phyloP scores from a whole-genome alignment of 169 alveolate species.

The Eimeria falciformis region DNA sequence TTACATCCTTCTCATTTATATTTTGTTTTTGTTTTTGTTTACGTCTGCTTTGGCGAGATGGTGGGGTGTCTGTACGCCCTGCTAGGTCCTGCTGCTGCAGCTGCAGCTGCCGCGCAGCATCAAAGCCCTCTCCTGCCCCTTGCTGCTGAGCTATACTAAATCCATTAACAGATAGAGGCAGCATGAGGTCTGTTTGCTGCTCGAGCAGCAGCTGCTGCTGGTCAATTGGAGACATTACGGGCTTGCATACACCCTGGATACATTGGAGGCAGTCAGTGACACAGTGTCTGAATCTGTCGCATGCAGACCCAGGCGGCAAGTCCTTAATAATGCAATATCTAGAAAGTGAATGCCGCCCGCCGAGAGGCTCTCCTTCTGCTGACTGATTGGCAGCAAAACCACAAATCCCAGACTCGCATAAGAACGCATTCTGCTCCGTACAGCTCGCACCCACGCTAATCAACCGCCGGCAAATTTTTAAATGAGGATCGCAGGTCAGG shows the following conservation, averaged over 20 bases:
- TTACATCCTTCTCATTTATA: neutral
- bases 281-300: constrained; percentile 45
- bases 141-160: constrained; percentile 29
- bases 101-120: neutral
- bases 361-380: constrained; percentile 37
- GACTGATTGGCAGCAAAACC: constrained; percentile 30
- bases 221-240: constrained; percentile 13
- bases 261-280: constrained; percentile 41
- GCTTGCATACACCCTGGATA: constrained; percentile 35
- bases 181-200: constrained; percentile 30
- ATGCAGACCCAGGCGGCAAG: constrained; percentile 41
- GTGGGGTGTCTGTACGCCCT: neutral
- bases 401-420: constrained; percentile 48
- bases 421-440: constrained; percentile 39
- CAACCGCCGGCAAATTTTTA: constrained; percentile 14
- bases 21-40: neutral
- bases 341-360: constrained; percentile 42
- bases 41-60: too few species aligned
- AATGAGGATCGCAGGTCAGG: constrained; percentile 23
- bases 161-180: constrained; percentile 38
- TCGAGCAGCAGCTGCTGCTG: constrained; percentile 16
- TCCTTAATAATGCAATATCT: constrained; percentile 31
- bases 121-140: neutral
- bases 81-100: neutral
- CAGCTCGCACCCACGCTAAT: constrained; percentile 46